phyloP scores from a whole-genome alignment of 176 grass and related monocot genomes.

The Musa troglodytarum region DNA sequence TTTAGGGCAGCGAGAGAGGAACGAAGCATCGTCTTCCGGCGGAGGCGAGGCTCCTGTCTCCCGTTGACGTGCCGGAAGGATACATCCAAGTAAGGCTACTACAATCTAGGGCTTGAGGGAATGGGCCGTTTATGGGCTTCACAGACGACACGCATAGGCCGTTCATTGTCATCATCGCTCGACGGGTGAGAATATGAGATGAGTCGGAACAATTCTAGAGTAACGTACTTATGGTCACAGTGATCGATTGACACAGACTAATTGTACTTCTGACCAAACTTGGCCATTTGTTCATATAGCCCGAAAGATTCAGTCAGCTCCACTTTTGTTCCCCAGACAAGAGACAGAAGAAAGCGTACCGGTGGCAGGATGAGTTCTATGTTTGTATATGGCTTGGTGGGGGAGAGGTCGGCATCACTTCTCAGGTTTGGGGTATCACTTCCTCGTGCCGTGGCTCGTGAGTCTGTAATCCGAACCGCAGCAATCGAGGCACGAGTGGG shows the following conservation, averaged over 20 bases:
- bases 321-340: background rate
- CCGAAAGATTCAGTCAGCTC: too few relatives aligned
- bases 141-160: too few relatives aligned
- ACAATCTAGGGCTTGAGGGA: too few relatives aligned
- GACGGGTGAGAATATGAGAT: too few relatives aligned
- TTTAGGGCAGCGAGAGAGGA: background rate
- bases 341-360: background rate
- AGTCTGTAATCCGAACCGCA: background rate
- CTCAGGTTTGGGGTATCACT: background rate
- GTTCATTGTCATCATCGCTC: too few relatives aligned
- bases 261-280: too few relatives aligned
- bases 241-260: too few relatives aligned
- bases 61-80: background rate
- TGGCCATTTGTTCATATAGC: too few relatives aligned
- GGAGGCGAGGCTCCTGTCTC: background rate
- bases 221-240: too few relatives aligned
- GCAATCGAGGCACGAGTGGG: background rate
- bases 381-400: slow-evolving; percentile 4
- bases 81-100: too few relatives aligned
- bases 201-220: too few relatives aligned
- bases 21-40: slow-evolving; percentile 19
- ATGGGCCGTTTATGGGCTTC: too few relatives aligned
- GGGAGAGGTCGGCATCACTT: background rate
- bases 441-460: background rate
- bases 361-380: background rate